Evolutionary conservation across 805 yeast genomes (phyloP), one percentile per base, ranked within the genome.

Genomic region (Saccharomycopsis fodiens): DNA sequence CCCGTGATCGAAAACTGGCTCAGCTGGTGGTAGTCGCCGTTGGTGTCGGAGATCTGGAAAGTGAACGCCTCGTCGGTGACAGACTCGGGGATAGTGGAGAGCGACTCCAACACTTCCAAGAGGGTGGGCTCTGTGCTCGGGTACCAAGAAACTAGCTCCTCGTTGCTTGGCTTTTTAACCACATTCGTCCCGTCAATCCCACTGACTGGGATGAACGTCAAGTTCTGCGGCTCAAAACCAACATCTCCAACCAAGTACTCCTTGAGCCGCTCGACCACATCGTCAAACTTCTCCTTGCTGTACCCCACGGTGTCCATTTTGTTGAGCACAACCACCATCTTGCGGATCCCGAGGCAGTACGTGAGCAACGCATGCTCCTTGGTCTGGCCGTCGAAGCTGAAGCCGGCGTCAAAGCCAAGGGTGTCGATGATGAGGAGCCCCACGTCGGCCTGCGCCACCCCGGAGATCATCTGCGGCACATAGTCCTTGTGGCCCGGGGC

Each of bases 51-150:
- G 3, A 83, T 72, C 1, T 82, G 72, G 58, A 86, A 67, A 8
- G 75, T 63, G 51, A 86, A 76, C 10, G 73, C 70, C 20, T 62
- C 66, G 3, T 60, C 54, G n/a, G 58, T 39, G 2, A 68, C 53
- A n/a, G 54, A 54, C n/a, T 62, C 59, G 5, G 58, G 54, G 2
- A 46, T 41, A 42, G 20, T 10, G 13, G 51, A 59, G 55, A n/a
- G 71, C 55, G 67, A 60, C 64, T 93, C 98, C 62, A 93, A 74
- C 66, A 72, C 87, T 68, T 93, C 96, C 59, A 93, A 73, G 57
- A 93, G 69, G 3, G 97, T 70, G 38, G 97, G 97, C 16, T 97
- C 97, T 13, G 64, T 65, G 72, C 89, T 91, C 96, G 97, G 93
- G 53, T 96, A 89, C 84, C 84, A 74, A 19, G 65, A 29, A 48